phyloP scores from a whole-genome alignment of 345 rosid species.

The Clausena lansium region DNA sequence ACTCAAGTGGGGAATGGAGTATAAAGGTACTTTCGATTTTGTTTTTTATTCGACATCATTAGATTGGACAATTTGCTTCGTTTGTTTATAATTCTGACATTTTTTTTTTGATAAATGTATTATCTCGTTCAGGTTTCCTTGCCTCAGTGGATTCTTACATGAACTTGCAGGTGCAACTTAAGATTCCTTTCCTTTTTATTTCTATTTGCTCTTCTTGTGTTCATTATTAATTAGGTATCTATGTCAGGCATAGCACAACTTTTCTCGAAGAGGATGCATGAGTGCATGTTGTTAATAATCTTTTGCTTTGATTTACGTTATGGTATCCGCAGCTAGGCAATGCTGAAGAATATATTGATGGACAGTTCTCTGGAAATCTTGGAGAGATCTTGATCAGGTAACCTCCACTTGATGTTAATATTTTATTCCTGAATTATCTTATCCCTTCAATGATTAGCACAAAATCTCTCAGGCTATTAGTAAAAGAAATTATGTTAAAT shows the following conservation, averaged over 20 bases:
- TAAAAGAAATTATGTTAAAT: no score
- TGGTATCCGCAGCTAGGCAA: constrained; percentile 64
- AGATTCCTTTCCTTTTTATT: not conserved
- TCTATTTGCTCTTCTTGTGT: not conserved
- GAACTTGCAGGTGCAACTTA: constrained; percentile 73
- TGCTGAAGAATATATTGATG: constrained; percentile 83
- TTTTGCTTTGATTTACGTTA: not conserved
- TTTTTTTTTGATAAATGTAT: not conserved
- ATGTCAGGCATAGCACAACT: not conserved
- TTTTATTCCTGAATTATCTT: not conserved
- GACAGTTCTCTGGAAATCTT: constrained; percentile 80
- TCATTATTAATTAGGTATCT: not conserved
- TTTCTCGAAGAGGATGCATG: no score
- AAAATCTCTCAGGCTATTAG: not conserved
- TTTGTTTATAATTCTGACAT: not conserved
- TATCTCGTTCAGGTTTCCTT: constrained; percentile 60
- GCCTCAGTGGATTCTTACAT: constrained; percentile 96
- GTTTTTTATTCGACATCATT: not conserved
- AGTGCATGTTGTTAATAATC: no score
- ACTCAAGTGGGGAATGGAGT: constrained; percentile 25
- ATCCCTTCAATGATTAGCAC: no score
- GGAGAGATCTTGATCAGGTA: constrained; percentile 96
- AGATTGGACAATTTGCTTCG: not conserved
- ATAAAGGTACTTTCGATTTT: constrained; percentile 7
- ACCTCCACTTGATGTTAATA: not conserved